Conservation (phyloP, 345 rosid species). For the Citrus trifoliata region DNA sequence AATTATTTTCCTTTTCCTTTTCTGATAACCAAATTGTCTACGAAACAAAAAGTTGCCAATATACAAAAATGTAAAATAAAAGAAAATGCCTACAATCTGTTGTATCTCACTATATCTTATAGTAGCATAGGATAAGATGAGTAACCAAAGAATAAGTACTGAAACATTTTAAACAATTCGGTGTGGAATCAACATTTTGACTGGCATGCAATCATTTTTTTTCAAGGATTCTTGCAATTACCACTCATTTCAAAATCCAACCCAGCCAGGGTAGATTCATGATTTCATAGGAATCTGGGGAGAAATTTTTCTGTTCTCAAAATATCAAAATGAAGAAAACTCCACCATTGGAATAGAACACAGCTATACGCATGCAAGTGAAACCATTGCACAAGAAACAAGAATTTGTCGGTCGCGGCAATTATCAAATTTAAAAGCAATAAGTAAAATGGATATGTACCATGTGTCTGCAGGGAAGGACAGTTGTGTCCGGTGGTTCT, state of each 20-base stretch:
- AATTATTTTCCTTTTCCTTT: not conserved
- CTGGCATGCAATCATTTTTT: not conserved
- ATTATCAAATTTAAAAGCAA: not conserved
- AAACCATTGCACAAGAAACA: not conserved
- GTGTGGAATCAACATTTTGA: not conserved
- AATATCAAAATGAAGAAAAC: not conserved
- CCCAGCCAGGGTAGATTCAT: not conserved
- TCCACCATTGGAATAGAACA: not conserved
- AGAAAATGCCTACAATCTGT: not conserved
- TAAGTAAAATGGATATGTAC: conserved; percentile 30
- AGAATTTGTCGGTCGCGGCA: not conserved
- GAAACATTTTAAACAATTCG: not conserved
- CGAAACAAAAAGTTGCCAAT: not conserved
- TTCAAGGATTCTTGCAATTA: not conserved
- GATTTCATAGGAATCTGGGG: not conserved
- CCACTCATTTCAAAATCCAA: not conserved
- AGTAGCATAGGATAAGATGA: not conserved
- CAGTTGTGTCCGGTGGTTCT: conserved; percentile 87
- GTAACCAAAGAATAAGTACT: not conserved
- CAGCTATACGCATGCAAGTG: not conserved
- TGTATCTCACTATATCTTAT: not conserved
- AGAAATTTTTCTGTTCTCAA: not conserved
- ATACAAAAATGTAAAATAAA: not conserved
- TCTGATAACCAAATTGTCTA: not conserved
- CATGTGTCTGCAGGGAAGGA: conserved; percentile 98